Evolutionary conservation across 441 rosid genomes (phyloP), one percentile per base, ranked within the genome.

Genomic region (Croton setiger): DNA sequence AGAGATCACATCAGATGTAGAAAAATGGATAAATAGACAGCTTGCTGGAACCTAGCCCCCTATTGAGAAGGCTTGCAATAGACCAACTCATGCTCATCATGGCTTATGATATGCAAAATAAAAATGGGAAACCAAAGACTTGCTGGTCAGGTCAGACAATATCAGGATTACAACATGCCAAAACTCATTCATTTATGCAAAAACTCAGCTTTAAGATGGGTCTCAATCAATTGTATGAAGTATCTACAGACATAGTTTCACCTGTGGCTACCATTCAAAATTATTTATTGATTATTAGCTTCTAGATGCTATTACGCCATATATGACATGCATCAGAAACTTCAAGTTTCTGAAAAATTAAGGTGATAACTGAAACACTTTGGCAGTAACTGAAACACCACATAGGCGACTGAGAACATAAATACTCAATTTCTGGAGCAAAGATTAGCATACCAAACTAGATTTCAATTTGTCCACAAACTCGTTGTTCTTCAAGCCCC

Each of bases 401-500:
- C 37, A 60, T 10, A n/a, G 7, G 11, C 35, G 27, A 48, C 14
- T 48, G 52, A 55, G 54, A 58, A 44, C 35, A 67, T 60, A 39
- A 3, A 53, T 41, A 17, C 8, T 49, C 53, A 35, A 14, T 52
- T 48, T 49, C 35, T 43, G 47, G 53, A 58, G n/a, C 10, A 65
- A 36, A 52, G 27, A 3, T 35, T 47, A 63, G 63, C 88, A 75
- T 87, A 94, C 99, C 91, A 87, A 79, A 78, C 97, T 80, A 61
- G 97, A 82, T 80, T 90, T 92, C 63, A 94, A 74, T 82, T 90
- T 92, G 86, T 90, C 93, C 51, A 92, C 82, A 71, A 92, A 78
- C 57, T 92, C 99, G 62, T 76, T 80, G 73, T 81, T 85, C 87
- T 83, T 87, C 54, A 90, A 76, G 14, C 93, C 91, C 72, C 83